phyloP scores from a whole-genome alignment of 2,329 filamentous ascomycete genomes.

The Pestalotiopsis sp. region DNA sequence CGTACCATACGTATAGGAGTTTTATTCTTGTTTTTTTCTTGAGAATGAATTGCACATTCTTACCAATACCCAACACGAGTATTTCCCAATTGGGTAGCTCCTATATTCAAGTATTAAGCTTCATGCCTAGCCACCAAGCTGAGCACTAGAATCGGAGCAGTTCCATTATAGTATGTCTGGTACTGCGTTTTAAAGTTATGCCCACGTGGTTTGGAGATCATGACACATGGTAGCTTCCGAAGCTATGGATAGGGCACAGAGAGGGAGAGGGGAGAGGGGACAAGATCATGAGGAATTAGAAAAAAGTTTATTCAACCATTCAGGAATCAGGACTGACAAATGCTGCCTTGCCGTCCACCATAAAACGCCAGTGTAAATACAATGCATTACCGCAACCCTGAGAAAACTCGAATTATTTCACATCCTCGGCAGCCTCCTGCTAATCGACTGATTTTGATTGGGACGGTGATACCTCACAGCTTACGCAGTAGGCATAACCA shows the following conservation, averaged over 20 bases:
- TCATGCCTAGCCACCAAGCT: too few relatives aligned
- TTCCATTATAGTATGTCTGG: too few relatives aligned
- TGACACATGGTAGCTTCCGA: too few relatives aligned
- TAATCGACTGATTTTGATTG: not conserved
- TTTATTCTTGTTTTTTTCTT: not conserved
- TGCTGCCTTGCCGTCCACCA: not conserved
- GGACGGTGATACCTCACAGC: not conserved
- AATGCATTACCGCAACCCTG: not conserved
- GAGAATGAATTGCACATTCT: not conserved
- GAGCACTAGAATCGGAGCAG: too few relatives aligned
- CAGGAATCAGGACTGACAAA: not conserved
- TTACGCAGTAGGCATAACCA: too few relatives aligned
- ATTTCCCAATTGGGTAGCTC: too few relatives aligned
- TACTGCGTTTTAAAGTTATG: too few relatives aligned
- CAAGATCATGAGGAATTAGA: not conserved
- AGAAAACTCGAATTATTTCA: not conserved
- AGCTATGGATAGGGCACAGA: too few relatives aligned
- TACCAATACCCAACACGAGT: too few relatives aligned
- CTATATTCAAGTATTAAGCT: too few relatives aligned
- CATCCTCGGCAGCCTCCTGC: not conserved
- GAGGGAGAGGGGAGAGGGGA: too few relatives aligned
- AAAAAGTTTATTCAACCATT: not conserved
- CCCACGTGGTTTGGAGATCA: too few relatives aligned
- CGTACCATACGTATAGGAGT: slow-evolving; percentile 3
- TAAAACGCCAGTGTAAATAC: not conserved